Percentiles rank a stretch among this genome's conserved stretches.
Evolutionary conservation across 306 rosid species (phyloP).

Genomic region (Leucaena leucocephala): DNA sequence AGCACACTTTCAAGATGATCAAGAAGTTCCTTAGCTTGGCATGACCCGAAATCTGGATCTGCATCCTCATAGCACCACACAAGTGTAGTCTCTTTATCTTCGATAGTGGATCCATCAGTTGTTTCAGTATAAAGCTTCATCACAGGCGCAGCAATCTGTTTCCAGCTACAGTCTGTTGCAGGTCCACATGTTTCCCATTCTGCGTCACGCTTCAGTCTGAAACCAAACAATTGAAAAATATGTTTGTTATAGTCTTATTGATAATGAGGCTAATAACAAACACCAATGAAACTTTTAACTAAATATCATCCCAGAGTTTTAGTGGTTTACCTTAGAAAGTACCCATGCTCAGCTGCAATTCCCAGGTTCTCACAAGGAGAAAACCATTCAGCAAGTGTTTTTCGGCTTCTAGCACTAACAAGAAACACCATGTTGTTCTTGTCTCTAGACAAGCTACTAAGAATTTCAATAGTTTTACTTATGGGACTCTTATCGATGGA

Average conservation of each 20-base stretch:
- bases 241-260: not conserved
- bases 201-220: conserved; percentile 52
- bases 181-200: conserved; percentile 72
- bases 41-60: conserved; percentile 78
- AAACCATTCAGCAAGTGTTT: conserved; percentile 63
- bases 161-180: conserved; percentile 63
- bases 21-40: conserved; percentile 83
- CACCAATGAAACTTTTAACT: not conserved
- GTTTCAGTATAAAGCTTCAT: conserved; percentile 82
- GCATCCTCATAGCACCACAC: conserved; percentile 78
- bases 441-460: conserved; percentile 59
- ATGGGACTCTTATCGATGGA: conserved; percentile 69
- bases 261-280: not conserved
- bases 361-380: conserved; percentile 68
- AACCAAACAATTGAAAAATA: conserved; percentile 25
- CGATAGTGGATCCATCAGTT: conserved; percentile 79
- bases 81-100: conserved; percentile 68
- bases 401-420: conserved; percentile 66
- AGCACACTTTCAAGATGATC: conserved; percentile 85
- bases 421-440: conserved; percentile 60
- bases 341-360: conserved; percentile 77
- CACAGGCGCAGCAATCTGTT: conserved; percentile 75
- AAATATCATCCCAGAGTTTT: not conserved
- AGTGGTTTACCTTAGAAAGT: conserved; percentile 56
- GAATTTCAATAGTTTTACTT: conserved; percentile 44